Conservation (phyloP, 2,329 filamentous ascomycete genomes). For the Arthrobotrys sphaeroides region DNA sequence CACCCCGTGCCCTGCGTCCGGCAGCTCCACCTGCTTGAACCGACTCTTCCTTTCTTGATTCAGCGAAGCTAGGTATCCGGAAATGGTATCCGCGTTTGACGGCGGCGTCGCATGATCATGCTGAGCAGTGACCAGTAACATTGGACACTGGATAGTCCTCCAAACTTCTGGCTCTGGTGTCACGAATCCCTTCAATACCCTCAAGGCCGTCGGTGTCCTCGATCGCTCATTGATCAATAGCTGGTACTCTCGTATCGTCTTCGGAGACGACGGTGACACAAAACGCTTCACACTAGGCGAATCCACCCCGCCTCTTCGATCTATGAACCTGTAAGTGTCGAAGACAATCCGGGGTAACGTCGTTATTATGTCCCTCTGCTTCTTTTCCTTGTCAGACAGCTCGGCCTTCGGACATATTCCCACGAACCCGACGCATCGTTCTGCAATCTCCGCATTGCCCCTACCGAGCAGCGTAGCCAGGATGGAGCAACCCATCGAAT, state of each 20-base stretch:
- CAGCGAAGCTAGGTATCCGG: conserved; percentile 55
- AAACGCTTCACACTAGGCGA: conserved; percentile 84
- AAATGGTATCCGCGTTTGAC: conserved; percentile 75
- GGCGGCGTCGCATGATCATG: conserved; percentile 80
- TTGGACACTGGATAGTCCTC: conserved; percentile 75
- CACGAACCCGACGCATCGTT: conserved; percentile 70
- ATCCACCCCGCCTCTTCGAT: conserved; percentile 78
- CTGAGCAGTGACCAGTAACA: conserved; percentile 81
- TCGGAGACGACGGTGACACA: conserved; percentile 73
- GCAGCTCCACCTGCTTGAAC: conserved; percentile 57
- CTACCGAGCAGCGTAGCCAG: conserved; percentile 66
- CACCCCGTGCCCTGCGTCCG: conserved; percentile 71
- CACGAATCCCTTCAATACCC: conserved; percentile 76
- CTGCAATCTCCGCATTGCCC: conserved; percentile 20
- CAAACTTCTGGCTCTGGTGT: conserved; percentile 75
- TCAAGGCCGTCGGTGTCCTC: conserved; percentile 80
- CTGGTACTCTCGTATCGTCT: conserved; percentile 74
- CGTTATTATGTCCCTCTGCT: conserved; percentile 53
- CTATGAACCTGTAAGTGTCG: conserved; percentile 78
- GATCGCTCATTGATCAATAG: conserved; percentile 83
- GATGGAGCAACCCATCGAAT: conserved; percentile 88
- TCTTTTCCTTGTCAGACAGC: conserved; percentile 68
- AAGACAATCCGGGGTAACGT: conserved; percentile 76
- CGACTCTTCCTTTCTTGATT: conserved; percentile 42
- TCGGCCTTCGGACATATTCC: conserved; percentile 81